Base-by-base conservation (phyloP, 495 filamentous ascomycete genomes). In the Aspergillus nanangensis region DNA sequence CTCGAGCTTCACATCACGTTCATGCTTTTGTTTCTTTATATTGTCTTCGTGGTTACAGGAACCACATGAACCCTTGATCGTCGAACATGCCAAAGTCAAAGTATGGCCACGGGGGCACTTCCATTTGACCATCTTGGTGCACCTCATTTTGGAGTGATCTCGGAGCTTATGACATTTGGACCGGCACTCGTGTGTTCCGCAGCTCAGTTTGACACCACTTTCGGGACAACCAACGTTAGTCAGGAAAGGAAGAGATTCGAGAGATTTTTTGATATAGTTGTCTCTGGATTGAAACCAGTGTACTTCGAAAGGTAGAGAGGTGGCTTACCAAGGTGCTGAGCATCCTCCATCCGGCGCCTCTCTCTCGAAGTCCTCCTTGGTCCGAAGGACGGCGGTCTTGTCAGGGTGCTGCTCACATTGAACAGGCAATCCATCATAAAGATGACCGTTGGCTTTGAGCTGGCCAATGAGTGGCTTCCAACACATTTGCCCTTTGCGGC, bases 331-430 rank as follows among this genome's bases (percentile, higher is more conserved):
- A 24, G 75, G 77, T 23, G 78, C 69, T 2, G 60, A 58, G 52
- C 86, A 90, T n/a, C 87, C 87, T 2, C 87, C 87, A 59, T 90
- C 86, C 0, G 87, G 87, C 42, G 76, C 81, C 15, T 77, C 57
- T 4, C 51, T 64, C 8, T 80, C 75, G 49, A 90, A 90, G 19
- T 85, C 78, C 3, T 73, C 61, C 0, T 65, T 55, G 3, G 56
- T 67, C 11, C 47, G 47, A 3, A 88, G 44, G 2, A 81, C 27
- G 0, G 68, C 63, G 3, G 48, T 72, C 19, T 47, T 68, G 2
- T 81, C 55, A 0, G 77, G 79, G 62, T 92, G 87, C 33, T 74
- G 72, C 50, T 84, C 77, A 52, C 87, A 92, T 41, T 71, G 70
- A 2, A 89, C 71, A 0, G 86, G 86, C 10, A 90, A 66, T 1